Base-by-base conservation (phyloP, 106 monocot species). In the Narthecium ossifragum region DNA sequence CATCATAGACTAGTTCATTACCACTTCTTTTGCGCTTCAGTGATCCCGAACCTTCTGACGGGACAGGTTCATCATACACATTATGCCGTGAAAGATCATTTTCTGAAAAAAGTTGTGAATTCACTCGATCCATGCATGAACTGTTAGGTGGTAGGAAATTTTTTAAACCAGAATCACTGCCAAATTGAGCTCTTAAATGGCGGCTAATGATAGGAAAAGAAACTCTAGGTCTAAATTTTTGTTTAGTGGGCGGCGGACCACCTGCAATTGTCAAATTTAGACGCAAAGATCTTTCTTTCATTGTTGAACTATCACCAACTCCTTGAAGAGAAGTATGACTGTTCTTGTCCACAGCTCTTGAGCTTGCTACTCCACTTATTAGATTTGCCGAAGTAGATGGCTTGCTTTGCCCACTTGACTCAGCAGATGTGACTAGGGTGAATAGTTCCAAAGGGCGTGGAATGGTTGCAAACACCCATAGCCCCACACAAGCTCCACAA, bases 401-500 rank as follows among this genome's bases (percentile, higher is more conserved):
- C 27, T 55, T 72, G 48, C 31, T 53, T 66, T 70, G 68, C 15
- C 4, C 51, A 61, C 58, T 66, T 26, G 43, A 46, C 49, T 78
- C 78, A 30, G 75, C 59, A 36, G 59, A 59, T 55, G 75, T 53
- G 65, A 69, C 36, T 46, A 98, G 27, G 14, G 27, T 84, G 66
- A 90, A 98, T 48, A 68, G 28, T 62, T 87, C 84, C 34, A 98
- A 58, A 66, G 96, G 96, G 17, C 75, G 68, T 37, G 55, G 46
- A 24, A 82, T 58, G 7, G 71, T 61, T 64, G 51, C 33, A 58
- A 91, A 87, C 47, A 76, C 63, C 96, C 96, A 98, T 39, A 98
- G 71, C 46, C 90, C 86, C 48, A 81, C 90, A 64, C 96, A 73
- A 14, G 90, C 84, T 53, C 96, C 96, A 78, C 96, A 98, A 45